Percentiles rank a stretch among this genome's conserved stretches.
phyloP scores from a whole-genome alignment of 2,329 filamentous ascomycete genomes.

The Claviceps capensis region DNA sequence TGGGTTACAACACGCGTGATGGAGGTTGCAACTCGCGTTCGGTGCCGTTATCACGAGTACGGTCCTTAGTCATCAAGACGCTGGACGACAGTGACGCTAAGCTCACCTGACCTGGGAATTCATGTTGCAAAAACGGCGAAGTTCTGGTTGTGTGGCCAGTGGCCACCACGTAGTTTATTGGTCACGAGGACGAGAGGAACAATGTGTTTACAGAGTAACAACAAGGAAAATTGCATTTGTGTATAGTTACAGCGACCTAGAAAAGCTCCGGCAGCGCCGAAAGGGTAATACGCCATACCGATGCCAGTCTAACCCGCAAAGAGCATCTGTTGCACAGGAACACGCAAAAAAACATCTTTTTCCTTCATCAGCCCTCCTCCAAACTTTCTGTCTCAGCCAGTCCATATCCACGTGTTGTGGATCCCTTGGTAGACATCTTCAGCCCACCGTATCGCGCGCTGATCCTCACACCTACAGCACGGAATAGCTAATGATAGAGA shows the following conservation, averaged over 20 bases:
- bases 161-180: neutral
- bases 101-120: neutral
- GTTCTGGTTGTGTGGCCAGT: no score
- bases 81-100: neutral
- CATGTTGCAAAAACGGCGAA: no score
- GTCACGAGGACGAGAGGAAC: neutral
- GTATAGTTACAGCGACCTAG: slow-evolving; percentile 50
- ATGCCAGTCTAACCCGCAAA: slow-evolving; percentile 36
- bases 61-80: slow-evolving; percentile 5
- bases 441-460: slow-evolving; percentile 20
- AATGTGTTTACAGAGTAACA: slow-evolving; percentile 9
- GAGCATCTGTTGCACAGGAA: slow-evolving; percentile 27
- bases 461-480: slow-evolving; percentile 16
- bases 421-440: slow-evolving; percentile 26
- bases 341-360: slow-evolving; percentile 14
- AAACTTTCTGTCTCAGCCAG: slow-evolving; percentile 29
- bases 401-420: slow-evolving; percentile 30
- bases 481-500: slow-evolving; percentile 28
- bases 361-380: slow-evolving; percentile 20
- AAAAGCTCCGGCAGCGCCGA: slow-evolving; percentile 32
- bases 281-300: slow-evolving; percentile 32
- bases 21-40: neutral
- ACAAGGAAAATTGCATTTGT: slow-evolving; percentile 41
- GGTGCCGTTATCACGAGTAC: neutral
- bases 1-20: neutral